A percentile compares a stretch with the other conserved stretches of the same genome.
These are phyloP conservation scores for Fusarium zealandicum DNA, from an alignment of 2,329 filamentous ascomycete species.

Conservation along the genomic window DNA sequence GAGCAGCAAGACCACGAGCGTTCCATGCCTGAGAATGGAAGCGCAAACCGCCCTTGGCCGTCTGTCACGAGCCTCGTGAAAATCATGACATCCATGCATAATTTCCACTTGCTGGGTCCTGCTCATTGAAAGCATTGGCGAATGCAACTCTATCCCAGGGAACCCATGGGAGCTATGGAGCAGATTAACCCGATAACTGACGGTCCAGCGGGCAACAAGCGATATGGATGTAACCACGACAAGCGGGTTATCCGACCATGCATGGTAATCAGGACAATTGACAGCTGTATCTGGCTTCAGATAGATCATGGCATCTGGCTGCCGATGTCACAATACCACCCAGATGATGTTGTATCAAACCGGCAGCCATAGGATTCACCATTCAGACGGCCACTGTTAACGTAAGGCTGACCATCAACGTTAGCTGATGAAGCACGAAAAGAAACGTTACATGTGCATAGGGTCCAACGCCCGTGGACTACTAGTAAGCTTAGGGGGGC, in stretches of 20 bases:
- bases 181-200: conserved; percentile 1
- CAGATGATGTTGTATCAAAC: neutral
- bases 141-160: conserved; percentile 1
- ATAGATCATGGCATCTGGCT: neutral
- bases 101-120: neutral
- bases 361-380: too few species aligned
- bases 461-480: neutral
- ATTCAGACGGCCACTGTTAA: neutral
- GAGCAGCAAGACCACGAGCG: neutral
- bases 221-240: conserved; percentile 1
- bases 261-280: neutral
- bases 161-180: neutral
- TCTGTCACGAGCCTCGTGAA: neutral
- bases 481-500: neutral
- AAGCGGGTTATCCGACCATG: too few species aligned
- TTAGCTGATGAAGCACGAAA: conserved; percentile 2
- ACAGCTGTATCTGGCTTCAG: neutral
- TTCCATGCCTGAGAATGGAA: too few species aligned
- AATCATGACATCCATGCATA: neutral
- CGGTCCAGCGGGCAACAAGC: neutral
- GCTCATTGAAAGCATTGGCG: neutral
- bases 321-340: neutral
- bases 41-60: neutral
- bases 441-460: conserved; percentile 36
- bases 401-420: conserved; percentile 4